Evolutionary conservation across 1,284 basidiomycete species (phyloP), one percentile per base, ranked within the genome.

Genomic region (Cerrena zonata): DNA sequence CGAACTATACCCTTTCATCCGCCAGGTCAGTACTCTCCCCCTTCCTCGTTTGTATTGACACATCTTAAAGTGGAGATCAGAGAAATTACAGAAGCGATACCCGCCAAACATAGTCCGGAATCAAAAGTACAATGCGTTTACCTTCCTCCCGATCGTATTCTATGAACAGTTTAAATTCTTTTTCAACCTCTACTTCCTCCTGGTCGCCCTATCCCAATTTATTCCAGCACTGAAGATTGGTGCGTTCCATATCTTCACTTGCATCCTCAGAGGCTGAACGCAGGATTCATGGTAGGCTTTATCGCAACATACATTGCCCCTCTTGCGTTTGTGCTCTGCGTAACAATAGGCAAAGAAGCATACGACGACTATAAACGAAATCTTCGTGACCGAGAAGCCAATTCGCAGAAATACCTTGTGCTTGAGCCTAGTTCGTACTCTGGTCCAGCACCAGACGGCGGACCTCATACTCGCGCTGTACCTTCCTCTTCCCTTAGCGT

Each of bases 161-260:
- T 99, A 98, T 69, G 94, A 98, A 68, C 96, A 99, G 69, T 99
- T 99, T 87, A 99, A 98, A 71, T 98, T 96, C 77, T 99, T 99
- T 77, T 99, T 97, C 85, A 99, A 99, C 68, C 79, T 99, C 12
- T 99, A 99, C 71, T 99, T 99, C 65, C 81, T 99, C 3, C 84
- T 98, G 12, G 96, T 99, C 13, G 95, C 96, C 0, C 75, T 99
- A 3, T 94, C 90, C 25, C 95, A 99, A 66, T 97, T 99, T 62
- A 76, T 99, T 7, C 96, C 95, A 3, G 90, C 94, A 0, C 79
- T 99, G 56, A 95, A 94, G 73, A 99, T 97, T 53, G 94, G 91
- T 89, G 50, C 47, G 80, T 73, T 21, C 3, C 27, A 30, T 12
- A 25, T 42, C 22, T 24, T 21, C 40, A 19, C 24, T 1, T 12